phyloP scores from a whole-genome alignment of 352 stramenopile species.

The Globisporangium recalcitrans region DNA sequence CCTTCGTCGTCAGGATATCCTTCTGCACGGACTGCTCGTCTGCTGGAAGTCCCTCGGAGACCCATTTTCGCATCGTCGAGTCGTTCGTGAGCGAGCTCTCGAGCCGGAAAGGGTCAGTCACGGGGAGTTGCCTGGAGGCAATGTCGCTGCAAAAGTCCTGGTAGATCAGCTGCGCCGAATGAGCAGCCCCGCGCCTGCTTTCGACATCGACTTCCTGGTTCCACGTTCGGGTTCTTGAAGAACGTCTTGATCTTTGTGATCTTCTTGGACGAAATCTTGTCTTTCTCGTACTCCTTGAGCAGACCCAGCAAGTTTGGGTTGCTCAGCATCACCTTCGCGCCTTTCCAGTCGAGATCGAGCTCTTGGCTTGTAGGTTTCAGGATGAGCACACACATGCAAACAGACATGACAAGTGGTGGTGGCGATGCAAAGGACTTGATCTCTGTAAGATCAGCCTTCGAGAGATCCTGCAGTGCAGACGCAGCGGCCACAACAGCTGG shows the following conservation, averaged over 20 bases:
- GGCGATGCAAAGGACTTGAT: conserved; percentile 95
- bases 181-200: conserved; percentile 85
- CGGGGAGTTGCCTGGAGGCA: conserved; percentile 55
- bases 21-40: conserved; percentile 96
- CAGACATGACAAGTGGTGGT: conserved; percentile 89
- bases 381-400: conserved; percentile 91
- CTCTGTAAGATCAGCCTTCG: conserved; percentile 94
- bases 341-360: conserved; percentile 91
- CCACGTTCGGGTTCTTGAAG: conserved; percentile 91
- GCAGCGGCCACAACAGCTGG: conserved; percentile 92
- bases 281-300: conserved; percentile 95
- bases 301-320: conserved; percentile 89
- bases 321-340: conserved; percentile 93
- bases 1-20: conserved; percentile 92
- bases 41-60: conserved; percentile 89
- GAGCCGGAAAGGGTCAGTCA: conserved; percentile 87
- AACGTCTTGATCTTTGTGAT: conserved; percentile 94
- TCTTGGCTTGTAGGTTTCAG: conserved; percentile 90
- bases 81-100: conserved; percentile 91
- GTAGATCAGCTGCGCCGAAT: conserved; percentile 91
- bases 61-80: conserved; percentile 92
- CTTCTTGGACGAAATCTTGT: conserved; percentile 94
- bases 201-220: conserved; percentile 93
- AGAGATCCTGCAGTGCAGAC: conserved; percentile 90
- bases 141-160: conserved; percentile 87